Conservation (phyloP, 768 basidiomycete species). For the Suillus hirtellus region DNA sequence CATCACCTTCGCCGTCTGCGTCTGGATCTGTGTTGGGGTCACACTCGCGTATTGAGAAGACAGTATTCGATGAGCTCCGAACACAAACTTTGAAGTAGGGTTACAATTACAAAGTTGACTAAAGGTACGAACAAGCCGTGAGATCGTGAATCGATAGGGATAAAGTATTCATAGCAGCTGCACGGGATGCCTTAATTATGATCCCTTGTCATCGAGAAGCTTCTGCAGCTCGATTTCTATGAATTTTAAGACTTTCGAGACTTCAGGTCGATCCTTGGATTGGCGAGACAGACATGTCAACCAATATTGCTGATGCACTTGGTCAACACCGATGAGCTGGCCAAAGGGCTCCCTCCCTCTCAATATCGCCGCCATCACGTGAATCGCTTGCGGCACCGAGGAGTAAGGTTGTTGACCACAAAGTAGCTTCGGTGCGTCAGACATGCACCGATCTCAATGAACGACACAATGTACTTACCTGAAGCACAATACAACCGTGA, state of each 20-base stretch:
- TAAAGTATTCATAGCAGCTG: not conserved
- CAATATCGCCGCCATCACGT: not conserved
- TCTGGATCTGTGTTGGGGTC: not conserved
- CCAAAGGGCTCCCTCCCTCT: not conserved
- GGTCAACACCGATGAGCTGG: not conserved
- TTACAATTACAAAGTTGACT: not conserved
- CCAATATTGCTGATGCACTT: not conserved
- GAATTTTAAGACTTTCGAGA: not conserved
- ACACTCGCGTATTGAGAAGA: not conserved
- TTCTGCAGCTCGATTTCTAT: not conserved
- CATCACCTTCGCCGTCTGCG: too few species aligned
- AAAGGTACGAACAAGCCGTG: not conserved
- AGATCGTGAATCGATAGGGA: not conserved
- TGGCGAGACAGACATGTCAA: not conserved
- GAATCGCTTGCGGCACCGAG: not conserved
- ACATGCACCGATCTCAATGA: not conserved
- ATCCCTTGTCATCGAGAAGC: too few species aligned
- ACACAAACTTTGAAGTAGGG: not conserved
- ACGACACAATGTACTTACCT: slow-evolving; percentile 18
- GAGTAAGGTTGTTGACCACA: not conserved
- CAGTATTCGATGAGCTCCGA: not conserved
- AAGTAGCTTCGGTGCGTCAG: slow-evolving; percentile 1
- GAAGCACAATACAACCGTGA: slow-evolving; percentile 37
- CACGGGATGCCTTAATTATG: too few species aligned
- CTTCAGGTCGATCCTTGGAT: not conserved